Evolutionary conservation across 371 early-diverging fungal genomes (phyloP).

Genomic region (Apophysomyces ossiformis): DNA sequence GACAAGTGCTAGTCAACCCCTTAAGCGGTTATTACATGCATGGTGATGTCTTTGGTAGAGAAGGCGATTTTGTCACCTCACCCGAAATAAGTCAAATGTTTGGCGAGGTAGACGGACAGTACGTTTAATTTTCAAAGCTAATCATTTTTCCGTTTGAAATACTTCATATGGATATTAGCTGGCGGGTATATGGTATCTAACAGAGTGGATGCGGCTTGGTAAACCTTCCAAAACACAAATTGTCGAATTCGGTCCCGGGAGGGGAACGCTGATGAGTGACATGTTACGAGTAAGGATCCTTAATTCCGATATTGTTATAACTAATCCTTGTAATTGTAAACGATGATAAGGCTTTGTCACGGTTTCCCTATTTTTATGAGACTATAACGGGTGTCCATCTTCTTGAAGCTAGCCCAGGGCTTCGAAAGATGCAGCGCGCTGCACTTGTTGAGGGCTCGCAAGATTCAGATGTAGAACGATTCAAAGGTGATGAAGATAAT

Average conservation of each 20-base stretch:
- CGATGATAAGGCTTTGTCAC: slow-evolving; percentile 51
- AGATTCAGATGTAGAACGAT: slow-evolving; percentile 40
- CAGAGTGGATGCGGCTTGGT: slow-evolving; percentile 72
- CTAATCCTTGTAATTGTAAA: not conserved
- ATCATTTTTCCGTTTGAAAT: no score
- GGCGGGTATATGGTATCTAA: slow-evolving; percentile 80
- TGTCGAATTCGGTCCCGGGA: slow-evolving; percentile 94
- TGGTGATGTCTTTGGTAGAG: slow-evolving; percentile 89
- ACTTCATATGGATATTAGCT: slow-evolving; percentile 39
- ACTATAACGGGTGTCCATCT: slow-evolving; percentile 74
- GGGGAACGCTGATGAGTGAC: slow-evolving; percentile 94
- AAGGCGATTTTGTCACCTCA: slow-evolving; percentile 95
- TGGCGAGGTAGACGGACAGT: slow-evolving; percentile 78
- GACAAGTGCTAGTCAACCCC: slow-evolving; percentile 87
- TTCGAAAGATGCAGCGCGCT: slow-evolving; percentile 73
- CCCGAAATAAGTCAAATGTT: slow-evolving; percentile 98
- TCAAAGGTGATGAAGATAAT: slow-evolving; percentile 36
- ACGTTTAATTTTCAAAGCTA: no score
- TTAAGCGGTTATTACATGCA: slow-evolving; percentile 92
- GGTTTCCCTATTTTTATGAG: slow-evolving; percentile 70
- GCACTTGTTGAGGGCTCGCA: slow-evolving; percentile 50
- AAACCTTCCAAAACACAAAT: slow-evolving; percentile 68
- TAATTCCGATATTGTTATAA: not conserved
- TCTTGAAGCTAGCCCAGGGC: slow-evolving; percentile 82
- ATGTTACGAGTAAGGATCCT: slow-evolving; percentile 75